phyloP scores from a whole-genome alignment of 768 basidiomycete genomes.

The Fibroporia radiculosa region DNA sequence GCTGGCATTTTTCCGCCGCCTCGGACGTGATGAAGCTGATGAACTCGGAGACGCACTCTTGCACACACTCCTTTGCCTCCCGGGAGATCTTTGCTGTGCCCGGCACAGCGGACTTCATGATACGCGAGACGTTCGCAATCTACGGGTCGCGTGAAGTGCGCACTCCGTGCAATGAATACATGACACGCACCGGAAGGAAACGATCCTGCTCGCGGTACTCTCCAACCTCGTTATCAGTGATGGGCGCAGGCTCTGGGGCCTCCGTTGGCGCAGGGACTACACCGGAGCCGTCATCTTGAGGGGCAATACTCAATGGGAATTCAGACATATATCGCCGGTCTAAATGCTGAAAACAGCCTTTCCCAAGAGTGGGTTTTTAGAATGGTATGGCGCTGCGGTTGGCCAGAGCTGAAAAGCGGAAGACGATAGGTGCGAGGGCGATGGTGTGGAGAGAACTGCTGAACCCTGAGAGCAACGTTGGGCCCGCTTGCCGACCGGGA shows the following conservation, averaged over 20 bases:
- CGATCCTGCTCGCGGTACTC: constrained; percentile 95
- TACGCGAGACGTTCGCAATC: constrained; percentile 98
- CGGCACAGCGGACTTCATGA: constrained; percentile 92
- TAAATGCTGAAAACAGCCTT: too few relatives aligned
- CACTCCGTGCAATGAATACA: not conserved
- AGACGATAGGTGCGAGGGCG: too few relatives aligned
- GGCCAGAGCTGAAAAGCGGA: too few relatives aligned
- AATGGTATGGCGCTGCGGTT: too few relatives aligned
- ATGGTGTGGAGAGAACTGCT: too few relatives aligned
- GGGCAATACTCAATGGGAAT: constrained; percentile 29
- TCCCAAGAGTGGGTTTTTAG: too few relatives aligned
- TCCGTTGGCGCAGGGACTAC: constrained; percentile 24
- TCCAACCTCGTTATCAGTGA: constrained; percentile 89
- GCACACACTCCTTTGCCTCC: constrained; percentile 97
- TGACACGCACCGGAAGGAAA: constrained; percentile 71
- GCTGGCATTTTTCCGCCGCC: constrained; percentile 88
- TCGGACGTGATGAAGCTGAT: constrained; percentile 97
- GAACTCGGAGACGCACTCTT: constrained; percentile 98
- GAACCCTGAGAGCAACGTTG: too few relatives aligned
- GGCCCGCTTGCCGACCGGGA: too few relatives aligned
- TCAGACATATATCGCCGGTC: constrained; percentile 20
- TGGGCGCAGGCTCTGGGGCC: constrained; percentile 52
- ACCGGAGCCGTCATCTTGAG: constrained; percentile 33
- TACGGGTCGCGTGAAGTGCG: constrained; percentile 22
- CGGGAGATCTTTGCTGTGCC: constrained; percentile 92